Evolutionary conservation across 73 alveolate species (phyloP).

Genomic region (Paramecium pentaurelia): DNA sequence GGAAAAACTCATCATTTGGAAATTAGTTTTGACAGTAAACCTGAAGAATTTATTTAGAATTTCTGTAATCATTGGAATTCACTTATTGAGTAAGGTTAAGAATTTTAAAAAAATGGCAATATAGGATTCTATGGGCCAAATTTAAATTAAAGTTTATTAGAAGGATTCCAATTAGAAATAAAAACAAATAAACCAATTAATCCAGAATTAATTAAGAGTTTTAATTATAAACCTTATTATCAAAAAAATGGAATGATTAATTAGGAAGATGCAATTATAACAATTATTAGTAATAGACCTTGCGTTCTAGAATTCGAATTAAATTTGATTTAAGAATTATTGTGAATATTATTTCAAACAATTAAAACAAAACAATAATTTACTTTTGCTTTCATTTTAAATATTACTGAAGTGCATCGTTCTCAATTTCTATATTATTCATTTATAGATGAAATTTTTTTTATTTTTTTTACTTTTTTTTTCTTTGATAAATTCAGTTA

Average conservation of each 20-base stretch:
- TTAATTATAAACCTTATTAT: not conserved
- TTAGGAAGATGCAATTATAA: not conserved
- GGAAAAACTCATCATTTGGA: constrained; percentile 13
- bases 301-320: not conserved
- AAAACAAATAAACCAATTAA: not conserved
- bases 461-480: no score
- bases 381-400: not conserved
- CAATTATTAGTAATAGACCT: not conserved
- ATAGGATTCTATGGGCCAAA: constrained; percentile 1
- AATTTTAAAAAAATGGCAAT: not conserved
- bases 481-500: no score
- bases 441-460: no score
- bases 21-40: not conserved
- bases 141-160: not conserved
- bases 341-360: not conserved
- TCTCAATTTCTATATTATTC: not conserved
- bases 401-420: not conserved
- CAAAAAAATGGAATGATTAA: not conserved
- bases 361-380: not conserved
- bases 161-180: constrained; percentile 27
- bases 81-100: not conserved
- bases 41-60: not conserved
- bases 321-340: not conserved
- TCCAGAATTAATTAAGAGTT: not conserved
- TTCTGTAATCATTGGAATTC: not conserved